Base-by-base conservation (phyloP, 495 filamentous ascomycete species). In the Penicilliopsis zonata region DNA sequence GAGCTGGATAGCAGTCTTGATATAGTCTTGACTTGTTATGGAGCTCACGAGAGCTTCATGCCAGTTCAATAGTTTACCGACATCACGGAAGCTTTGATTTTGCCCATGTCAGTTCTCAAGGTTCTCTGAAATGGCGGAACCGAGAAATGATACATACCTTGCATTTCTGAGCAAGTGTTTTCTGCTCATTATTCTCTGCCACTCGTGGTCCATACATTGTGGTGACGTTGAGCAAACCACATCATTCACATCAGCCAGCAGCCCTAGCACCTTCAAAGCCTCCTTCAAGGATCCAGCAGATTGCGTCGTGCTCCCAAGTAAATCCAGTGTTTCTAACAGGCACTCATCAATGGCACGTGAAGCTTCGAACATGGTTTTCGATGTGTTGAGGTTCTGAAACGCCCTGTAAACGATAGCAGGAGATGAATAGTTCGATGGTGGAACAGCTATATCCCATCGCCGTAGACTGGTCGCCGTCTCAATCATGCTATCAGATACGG, bases 391-490 rank as follows among this genome's bases (percentile, higher is more conserved):
- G 17, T 69, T 70, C 46, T 94, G 85, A 30, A 93, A 84, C 3
- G 76, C 72, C 39, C 74, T 77, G 50, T 87, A 96, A 2, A 86
- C 55, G 9, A 76, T 78, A 6, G 76, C 73, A 3, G 78, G 64
- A 36, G 76, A 70, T 21, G 71, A 78, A 14, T 59, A 54, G 25
- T 66, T 69, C 13, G 68, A 57, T 4, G 65, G 57, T 6, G 85
- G 82, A 5, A 78, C 77, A 31, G 80, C 79, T 33, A 96, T 63
- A 54, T 94, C 87, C 90, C 90, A 98, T 46, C 90, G 80, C 43
- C 87, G 86, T 29, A 98, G 61, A 44, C 81, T 85, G 30, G 79
- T 71, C 9, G 90, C 88, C n/a, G 83, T 80, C 29, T 72, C 70
- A 34, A 92, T 76, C 40, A 83, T 79, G 35, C 69, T 77, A 24